Base-by-base conservation (phyloP, 352 stramenopile genomes). In the Saprolegnia diclina region DNA sequence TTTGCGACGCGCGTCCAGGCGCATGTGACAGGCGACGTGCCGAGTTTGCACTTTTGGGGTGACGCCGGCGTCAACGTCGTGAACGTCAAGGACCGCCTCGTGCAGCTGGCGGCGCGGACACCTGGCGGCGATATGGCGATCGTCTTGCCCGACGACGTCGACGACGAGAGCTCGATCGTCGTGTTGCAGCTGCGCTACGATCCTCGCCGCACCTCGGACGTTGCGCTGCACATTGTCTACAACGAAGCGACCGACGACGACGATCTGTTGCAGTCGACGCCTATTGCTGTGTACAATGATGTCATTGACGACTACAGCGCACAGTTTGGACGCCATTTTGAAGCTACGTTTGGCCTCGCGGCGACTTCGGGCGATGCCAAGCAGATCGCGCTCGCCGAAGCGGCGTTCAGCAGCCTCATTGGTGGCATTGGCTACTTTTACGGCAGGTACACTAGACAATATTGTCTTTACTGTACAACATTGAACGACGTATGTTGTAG, bases 401-500 rank as follows among this genome's bases (percentile, higher is more conserved):
- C 88, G 3, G 90, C 87, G 37, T 88, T 98, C 72, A 92, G 86
- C 54, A 97, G 97, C 54, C 76, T 97, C 37, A 77, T 98, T 26
- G 92, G 89, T 24, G 90, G 92, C 16, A 87, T 90, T 14, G 83
- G 89, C 18, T 97, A 89, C 75, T 98, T 98, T 62, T 89, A 95
- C 62, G 92, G 92, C 45, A 73, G 65, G 46, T 73, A 21, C 0
- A 38, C 40, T 11, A 7, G 10, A 42, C 22, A 19, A 52, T 29
- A 10, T 48, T 3, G 2, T 35, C 29, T 5, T 6, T 35, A 2
- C 2, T 35, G 29, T 35, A 35, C 29, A 5, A 35, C 29, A 35
- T 54, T 54, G n/a, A 5, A 52, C 21, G 18, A 52, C 21, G 18
- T 18, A 29, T 54, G 5, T 54, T 54, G n/a, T 26, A 90, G 80